Evolutionary conservation across 2,329 filamentous ascomycete species (phyloP).

Genomic region (Aspergillus sp.): DNA sequence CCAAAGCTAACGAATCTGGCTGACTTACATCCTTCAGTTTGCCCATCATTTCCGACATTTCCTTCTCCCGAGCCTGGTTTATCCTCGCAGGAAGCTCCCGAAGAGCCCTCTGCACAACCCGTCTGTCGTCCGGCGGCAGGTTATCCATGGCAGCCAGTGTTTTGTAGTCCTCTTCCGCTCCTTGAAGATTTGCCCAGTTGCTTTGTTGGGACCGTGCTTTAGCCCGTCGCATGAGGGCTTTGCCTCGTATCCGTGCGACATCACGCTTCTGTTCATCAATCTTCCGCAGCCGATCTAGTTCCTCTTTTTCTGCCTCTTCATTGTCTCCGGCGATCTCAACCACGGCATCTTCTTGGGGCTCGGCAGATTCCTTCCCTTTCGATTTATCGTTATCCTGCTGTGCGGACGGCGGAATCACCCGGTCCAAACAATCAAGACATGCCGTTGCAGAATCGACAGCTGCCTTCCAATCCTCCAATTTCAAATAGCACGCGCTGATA

Average conservation of each 20-base stretch:
- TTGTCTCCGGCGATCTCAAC: slow-evolving; percentile 45
- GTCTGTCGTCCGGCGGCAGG: slow-evolving; percentile 59
- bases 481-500: slow-evolving; percentile 80
- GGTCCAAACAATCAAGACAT: slow-evolving; percentile 66
- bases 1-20: not conserved
- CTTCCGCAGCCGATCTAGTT: slow-evolving; percentile 37
- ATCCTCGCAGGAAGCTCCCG: slow-evolving; percentile 59
- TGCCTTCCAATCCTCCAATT: slow-evolving; percentile 77
- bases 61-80: slow-evolving; percentile 72
- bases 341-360: slow-evolving; percentile 26
- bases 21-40: slow-evolving; percentile 72
- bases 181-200: slow-evolving; percentile 73
- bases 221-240: slow-evolving; percentile 73
- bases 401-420: slow-evolving; percentile 44
- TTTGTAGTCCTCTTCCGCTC: slow-evolving; percentile 75
- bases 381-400: slow-evolving; percentile 7
- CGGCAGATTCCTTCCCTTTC: slow-evolving; percentile 8
- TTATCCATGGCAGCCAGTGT: slow-evolving; percentile 53
- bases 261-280: slow-evolving; percentile 51
- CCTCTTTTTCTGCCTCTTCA: slow-evolving; percentile 34
- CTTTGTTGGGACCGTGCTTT: slow-evolving; percentile 63
- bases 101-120: slow-evolving; percentile 61
- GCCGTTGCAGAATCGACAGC: slow-evolving; percentile 67
- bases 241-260: slow-evolving; percentile 69
- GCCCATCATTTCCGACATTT: slow-evolving; percentile 96